A percentile compares a stretch with the other conserved stretches of the same genome.
These are phyloP conservation scores for Tolypocladium endophyticum DNA, from an alignment of 2,329 filamentous ascomycete genomes.

Conservation along the genomic window DNA sequence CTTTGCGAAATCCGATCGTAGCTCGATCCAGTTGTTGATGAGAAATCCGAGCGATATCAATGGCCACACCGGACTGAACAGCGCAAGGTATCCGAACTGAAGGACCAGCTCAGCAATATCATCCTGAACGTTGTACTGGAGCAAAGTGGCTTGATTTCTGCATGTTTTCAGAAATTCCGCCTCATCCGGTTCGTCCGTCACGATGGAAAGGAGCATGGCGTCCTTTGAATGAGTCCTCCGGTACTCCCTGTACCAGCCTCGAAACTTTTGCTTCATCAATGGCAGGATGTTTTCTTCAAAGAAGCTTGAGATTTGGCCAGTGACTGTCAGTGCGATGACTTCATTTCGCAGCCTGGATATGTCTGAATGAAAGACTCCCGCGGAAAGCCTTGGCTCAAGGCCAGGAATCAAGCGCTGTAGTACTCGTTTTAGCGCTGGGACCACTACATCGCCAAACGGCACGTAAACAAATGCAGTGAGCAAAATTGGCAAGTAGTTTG, in stretches of 20 bases:
- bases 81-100: slow-evolving; percentile 62
- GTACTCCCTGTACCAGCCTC: slow-evolving; percentile 33
- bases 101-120: slow-evolving; percentile 66
- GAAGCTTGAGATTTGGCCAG: slow-evolving; percentile 60
- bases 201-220: slow-evolving; percentile 32
- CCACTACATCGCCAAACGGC: slow-evolving; percentile 57
- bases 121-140: slow-evolving; percentile 60
- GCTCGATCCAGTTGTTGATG: slow-evolving; percentile 67
- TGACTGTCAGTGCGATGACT: slow-evolving; percentile 66
- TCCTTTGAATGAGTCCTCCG: slow-evolving; percentile 23
- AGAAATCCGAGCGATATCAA: slow-evolving; percentile 63
- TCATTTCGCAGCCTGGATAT: slow-evolving; percentile 56
- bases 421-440: slow-evolving; percentile 56
- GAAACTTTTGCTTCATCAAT: slow-evolving; percentile 50
- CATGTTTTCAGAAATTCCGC: slow-evolving; percentile 51
- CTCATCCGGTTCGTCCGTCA: slow-evolving; percentile 52
- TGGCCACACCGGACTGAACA: slow-evolving; percentile 70
- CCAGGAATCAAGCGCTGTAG: slow-evolving; percentile 34
- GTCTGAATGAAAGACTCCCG: slow-evolving; percentile 52
- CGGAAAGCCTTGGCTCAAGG: slow-evolving; percentile 40
- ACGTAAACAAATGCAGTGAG: slow-evolving; percentile 73
- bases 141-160: slow-evolving; percentile 56
- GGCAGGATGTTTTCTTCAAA: slow-evolving; percentile 64
- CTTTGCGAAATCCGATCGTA: slow-evolving; percentile 68
- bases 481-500: slow-evolving; percentile 65